Base-by-base conservation (phyloP, 768 basidiomycete genomes). In the Amanita fuliginea region DNA sequence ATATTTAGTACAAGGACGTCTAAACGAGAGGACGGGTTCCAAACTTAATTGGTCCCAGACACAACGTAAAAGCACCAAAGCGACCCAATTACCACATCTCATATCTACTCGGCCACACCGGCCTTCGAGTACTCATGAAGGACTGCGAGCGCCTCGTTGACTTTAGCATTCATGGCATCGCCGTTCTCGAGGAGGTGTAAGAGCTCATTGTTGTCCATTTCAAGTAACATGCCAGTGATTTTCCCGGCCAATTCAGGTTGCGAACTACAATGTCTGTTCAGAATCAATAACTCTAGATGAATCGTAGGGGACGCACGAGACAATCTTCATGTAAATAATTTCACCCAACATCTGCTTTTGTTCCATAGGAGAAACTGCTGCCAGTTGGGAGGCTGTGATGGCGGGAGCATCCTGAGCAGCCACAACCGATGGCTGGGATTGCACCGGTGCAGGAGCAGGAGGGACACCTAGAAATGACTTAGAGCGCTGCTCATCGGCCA, bases 291-390 rank as follows among this genome's bases (percentile, higher is more conserved):
- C 19, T 35, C n/a, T 18, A 47, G 24, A 62, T 40, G 57, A 41
- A 51, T 21, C 51, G 9, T 35, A 33, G 49, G 9, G 51, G 34
- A 77, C 88, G 64, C 71, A 91, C 86, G 68, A 61, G 51, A 74
- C 78, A 56, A 97, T 94, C 63, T 80, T 85, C 78, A 95, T 83
- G 71, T 97, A 97, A 57, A 97, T 81, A 44, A 87, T 80, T 70
- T 99, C 96, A 57, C 96, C 96, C 42, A 99, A 76, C 86, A 97
- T 92, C 67, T 99, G 96, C 76, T 99, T 99, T 79, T 97, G 93
- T 67, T 98, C 95, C 60, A 81, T 74, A 18, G 89, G 70, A 42
- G 77, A 80, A 52, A 89, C 76, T 51, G 70, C 66, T 19, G 82
- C 68, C 37, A 74, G 71, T 16, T 75, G 75, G 51, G 74, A 62